Evolutionary conservation across 1,284 basidiomycete genomes (phyloP).

Genomic region (Ganoderma resinaceum): DNA sequence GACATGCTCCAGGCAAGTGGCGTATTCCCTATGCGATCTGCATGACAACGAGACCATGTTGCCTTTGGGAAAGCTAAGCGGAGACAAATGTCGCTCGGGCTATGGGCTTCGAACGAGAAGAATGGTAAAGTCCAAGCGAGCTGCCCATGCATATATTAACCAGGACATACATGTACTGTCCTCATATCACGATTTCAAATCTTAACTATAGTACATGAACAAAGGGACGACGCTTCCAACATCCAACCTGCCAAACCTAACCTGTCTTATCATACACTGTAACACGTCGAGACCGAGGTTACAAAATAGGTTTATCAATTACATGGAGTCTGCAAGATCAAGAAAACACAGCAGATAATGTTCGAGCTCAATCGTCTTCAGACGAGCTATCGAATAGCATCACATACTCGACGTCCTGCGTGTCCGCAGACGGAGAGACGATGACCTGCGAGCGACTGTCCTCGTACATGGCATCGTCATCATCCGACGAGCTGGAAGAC

Average conservation of each 20-base stretch:
- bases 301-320: background rate
- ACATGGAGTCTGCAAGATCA: background rate
- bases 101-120: no score
- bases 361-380: constrained; percentile 48
- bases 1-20: constrained; percentile 38
- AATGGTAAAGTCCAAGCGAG: background rate
- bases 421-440: constrained; percentile 36
- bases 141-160: constrained; percentile 1
- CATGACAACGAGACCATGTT: background rate
- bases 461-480: constrained; percentile 58
- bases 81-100: background rate
- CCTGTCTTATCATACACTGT: constrained; percentile 14
- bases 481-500: constrained; percentile 51
- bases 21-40: constrained; percentile 4
- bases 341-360: background rate
- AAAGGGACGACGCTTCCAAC: background rate
- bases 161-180: constrained; percentile 2
- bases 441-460: constrained; percentile 59
- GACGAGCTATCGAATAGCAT: constrained; percentile 73
- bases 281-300: background rate
- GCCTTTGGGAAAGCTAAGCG: background rate
- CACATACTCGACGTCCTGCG: constrained; percentile 64
- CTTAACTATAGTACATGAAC: constrained; percentile 5
- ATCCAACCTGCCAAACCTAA: background rate
- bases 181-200: background rate